Evolutionary conservation across 1,284 basidiomycete species (phyloP).

Genomic region (Exobasidium cylindrosporum): DNA sequence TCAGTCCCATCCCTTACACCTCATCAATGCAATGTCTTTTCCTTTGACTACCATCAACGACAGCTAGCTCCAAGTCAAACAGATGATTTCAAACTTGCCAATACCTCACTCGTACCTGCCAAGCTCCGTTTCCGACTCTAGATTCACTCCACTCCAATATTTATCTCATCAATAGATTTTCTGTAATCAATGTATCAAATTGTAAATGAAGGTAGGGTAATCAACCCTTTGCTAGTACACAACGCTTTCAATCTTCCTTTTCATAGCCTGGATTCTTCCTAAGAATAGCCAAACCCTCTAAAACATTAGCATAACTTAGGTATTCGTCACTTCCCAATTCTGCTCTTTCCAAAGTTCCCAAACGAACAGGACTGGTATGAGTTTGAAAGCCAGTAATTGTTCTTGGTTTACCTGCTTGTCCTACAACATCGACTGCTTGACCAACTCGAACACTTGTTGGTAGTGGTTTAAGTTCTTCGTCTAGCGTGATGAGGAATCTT

Average conservation of each 20-base stretch:
- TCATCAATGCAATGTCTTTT: slow-evolving; percentile 27
- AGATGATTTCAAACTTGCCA: background rate
- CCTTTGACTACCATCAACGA: slow-evolving; percentile 26
- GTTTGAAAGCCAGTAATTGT: slow-evolving; percentile 64
- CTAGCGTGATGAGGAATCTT: slow-evolving; percentile 92
- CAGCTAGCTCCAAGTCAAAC: background rate
- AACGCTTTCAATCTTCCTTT: slow-evolving; percentile 30
- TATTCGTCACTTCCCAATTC: slow-evolving; percentile 96
- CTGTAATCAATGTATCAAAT: too few relatives aligned
- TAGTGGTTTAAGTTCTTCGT: slow-evolving; percentile 70
- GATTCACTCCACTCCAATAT: too few relatives aligned
- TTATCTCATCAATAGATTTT: background rate
- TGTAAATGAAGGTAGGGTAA: background rate
- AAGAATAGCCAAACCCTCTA: slow-evolving; percentile 52
- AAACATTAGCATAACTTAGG: slow-evolving; percentile 73
- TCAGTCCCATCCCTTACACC: slow-evolving; percentile 4
- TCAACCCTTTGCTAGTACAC: background rate
- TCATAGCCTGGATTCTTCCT: slow-evolving; percentile 58
- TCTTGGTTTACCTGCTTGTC: slow-evolving; percentile 57
- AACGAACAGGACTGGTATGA: slow-evolving; percentile 87
- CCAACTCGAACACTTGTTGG: slow-evolving; percentile 93
- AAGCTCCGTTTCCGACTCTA: background rate
- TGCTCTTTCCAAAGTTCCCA: slow-evolving; percentile 88
- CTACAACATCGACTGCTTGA: slow-evolving; percentile 61
- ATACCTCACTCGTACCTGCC: background rate